These are phyloP conservation scores for Lactifluus volemus DNA, from an alignment of 768 basidiomycete species.

Conservation along the genomic window DNA sequence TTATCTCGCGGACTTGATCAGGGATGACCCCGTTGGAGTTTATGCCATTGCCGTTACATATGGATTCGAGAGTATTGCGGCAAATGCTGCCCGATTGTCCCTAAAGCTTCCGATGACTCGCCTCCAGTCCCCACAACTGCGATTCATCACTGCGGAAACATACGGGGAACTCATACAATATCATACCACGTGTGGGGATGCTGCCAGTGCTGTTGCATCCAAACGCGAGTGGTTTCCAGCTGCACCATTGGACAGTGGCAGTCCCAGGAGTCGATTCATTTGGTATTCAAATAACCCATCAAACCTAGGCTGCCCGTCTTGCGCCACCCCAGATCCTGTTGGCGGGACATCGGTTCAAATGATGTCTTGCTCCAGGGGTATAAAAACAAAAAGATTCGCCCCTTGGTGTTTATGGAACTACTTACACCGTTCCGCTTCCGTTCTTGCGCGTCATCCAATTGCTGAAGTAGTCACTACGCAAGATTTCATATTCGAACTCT, in stretches of 20 bases:
- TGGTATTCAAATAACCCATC: no score
- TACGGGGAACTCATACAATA: neutral
- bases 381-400: neutral
- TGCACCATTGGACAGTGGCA: no score
- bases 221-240: neutral
- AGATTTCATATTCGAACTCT: neutral
- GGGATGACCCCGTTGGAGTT: constrained; percentile 9
- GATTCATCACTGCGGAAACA: neutral
- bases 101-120: neutral
- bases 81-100: neutral
- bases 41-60: constrained; percentile 3
- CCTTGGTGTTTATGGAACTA: neutral
- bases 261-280: neutral
- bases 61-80: neutral
- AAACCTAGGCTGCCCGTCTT: no score
- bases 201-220: neutral
- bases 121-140: neutral
- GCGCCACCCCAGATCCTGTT: neutral
- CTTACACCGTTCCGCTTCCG: neutral
- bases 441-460: neutral
- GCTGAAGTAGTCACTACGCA: neutral
- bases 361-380: no score
- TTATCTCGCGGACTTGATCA: neutral
- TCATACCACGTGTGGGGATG: neutral
- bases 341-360: no score